A percentile compares a stretch with the other conserved stretches of the same genome.
phyloP scores from a whole-genome alignment of 106 monocot genomes.

The Dendrobium catenatum region DNA sequence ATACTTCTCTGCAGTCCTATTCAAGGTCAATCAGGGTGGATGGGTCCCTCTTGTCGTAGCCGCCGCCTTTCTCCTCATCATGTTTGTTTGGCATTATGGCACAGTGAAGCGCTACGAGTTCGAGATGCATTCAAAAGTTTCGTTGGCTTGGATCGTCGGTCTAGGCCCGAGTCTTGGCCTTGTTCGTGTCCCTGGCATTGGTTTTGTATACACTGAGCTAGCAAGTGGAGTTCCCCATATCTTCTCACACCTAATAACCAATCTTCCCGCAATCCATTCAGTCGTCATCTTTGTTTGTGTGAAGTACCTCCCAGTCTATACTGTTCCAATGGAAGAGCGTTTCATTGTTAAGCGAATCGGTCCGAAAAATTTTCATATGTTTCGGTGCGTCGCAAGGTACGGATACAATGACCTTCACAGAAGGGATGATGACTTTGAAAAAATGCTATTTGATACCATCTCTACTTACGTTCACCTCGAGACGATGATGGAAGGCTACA shows the following conservation, averaged over 20 bases:
- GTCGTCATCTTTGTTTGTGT: slow-evolving; percentile 80
- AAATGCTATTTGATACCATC: slow-evolving; percentile 65
- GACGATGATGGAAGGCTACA: slow-evolving; percentile 79
- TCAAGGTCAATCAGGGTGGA: slow-evolving; percentile 84
- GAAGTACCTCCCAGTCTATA: slow-evolving; percentile 85
- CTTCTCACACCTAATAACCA: slow-evolving; percentile 91
- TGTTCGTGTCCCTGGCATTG: slow-evolving; percentile 87
- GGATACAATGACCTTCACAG: slow-evolving; percentile 82
- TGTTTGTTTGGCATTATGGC: slow-evolving; percentile 85
- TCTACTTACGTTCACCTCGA: slow-evolving; percentile 47
- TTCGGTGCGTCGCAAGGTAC: slow-evolving; percentile 83
- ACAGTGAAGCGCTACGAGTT: slow-evolving; percentile 78
- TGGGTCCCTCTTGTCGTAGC: slow-evolving; percentile 94
- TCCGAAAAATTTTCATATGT: slow-evolving; percentile 78
- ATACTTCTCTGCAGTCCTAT: slow-evolving; percentile 73
- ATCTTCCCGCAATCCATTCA: slow-evolving; percentile 81
- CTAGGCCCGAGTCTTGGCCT: slow-evolving; percentile 82
- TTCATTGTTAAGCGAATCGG: slow-evolving; percentile 82
- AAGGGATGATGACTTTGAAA: slow-evolving; percentile 83
- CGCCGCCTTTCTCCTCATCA: slow-evolving; percentile 52
- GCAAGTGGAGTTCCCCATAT: slow-evolving; percentile 80
- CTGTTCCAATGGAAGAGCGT: slow-evolving; percentile 57
- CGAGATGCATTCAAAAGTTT: slow-evolving; percentile 83
- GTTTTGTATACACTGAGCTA: slow-evolving; percentile 84
- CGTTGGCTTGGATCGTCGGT: slow-evolving; percentile 88